Conservation (phyloP, 2,329 filamentous ascomycete genomes). For the Stagonosporopsis cucurbitacearum region DNA sequence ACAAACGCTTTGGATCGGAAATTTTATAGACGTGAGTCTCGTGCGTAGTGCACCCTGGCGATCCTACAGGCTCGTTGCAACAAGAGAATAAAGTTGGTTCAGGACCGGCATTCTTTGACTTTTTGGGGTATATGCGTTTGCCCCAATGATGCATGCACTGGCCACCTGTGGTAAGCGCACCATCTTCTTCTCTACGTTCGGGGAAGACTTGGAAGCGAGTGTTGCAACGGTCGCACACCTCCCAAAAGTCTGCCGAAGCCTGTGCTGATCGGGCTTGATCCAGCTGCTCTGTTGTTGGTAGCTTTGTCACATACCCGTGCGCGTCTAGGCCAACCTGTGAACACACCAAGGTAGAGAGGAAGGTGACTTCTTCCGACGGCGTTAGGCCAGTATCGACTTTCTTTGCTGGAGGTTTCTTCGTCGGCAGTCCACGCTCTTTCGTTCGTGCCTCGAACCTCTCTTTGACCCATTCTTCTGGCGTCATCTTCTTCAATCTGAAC, state of each 20-base stretch:
- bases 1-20: slow-evolving; percentile 75
- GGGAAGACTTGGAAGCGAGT: slow-evolving; percentile 92
- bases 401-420: slow-evolving; percentile 54
- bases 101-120: slow-evolving; percentile 59
- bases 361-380: slow-evolving; percentile 64
- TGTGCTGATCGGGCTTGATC: slow-evolving; percentile 69
- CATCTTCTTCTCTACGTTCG: slow-evolving; percentile 75
- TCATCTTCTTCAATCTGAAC: slow-evolving; percentile 77
- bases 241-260: slow-evolving; percentile 74
- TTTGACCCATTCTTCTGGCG: slow-evolving; percentile 71
- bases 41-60: slow-evolving; percentile 76
- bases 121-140: slow-evolving; percentile 63
- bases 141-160: slow-evolving; percentile 83
- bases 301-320: slow-evolving; percentile 75
- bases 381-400: slow-evolving; percentile 74
- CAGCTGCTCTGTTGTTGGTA: slow-evolving; percentile 72
- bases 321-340: slow-evolving; percentile 67
- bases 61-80: slow-evolving; percentile 77
- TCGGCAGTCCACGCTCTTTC: slow-evolving; percentile 33
- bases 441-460: slow-evolving; percentile 55
- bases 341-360: slow-evolving; percentile 62
- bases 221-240: slow-evolving; percentile 86
- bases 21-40: slow-evolving; percentile 88
- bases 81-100: slow-evolving; percentile 73
- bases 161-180: slow-evolving; percentile 79